These are phyloP conservation scores for Aspergillus sp. DNA, from an alignment of 2,329 filamentous ascomycete genomes.

Conservation along the genomic window DNA sequence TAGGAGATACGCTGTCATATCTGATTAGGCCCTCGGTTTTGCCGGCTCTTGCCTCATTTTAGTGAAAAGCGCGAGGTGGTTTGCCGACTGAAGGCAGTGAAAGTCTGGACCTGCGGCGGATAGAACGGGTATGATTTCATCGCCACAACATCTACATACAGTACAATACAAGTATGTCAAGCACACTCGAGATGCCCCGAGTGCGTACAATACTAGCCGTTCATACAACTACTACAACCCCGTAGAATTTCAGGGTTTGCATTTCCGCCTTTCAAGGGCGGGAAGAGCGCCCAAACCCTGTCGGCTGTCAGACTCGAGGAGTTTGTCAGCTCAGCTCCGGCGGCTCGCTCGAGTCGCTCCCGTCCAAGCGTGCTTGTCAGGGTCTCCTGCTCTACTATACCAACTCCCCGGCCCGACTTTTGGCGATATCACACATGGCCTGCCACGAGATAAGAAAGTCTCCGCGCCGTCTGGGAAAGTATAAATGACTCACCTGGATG, in stretches of 20 bases:
- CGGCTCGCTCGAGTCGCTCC: no score
- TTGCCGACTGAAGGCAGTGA: not conserved
- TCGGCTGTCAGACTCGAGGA: not conserved
- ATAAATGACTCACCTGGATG: slow-evolving; percentile 61
- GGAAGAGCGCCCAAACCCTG: no score
- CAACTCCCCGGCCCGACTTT: slow-evolving; percentile 71
- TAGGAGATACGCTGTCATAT: not conserved
- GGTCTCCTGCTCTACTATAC: slow-evolving; percentile 4
- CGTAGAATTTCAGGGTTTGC: not conserved
- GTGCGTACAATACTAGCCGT: no score
- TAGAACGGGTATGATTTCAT: slow-evolving; percentile 4
- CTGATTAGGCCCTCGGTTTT: not conserved
- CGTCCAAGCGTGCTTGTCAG: no score
- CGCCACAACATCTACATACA: not conserved
- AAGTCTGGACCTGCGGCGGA: not conserved
- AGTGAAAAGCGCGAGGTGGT: not conserved
- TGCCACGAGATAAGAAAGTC: slow-evolving; percentile 31
- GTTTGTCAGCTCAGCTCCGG: not conserved
- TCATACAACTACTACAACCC: not conserved
- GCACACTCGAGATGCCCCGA: no score
- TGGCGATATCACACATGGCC: slow-evolving; percentile 92
- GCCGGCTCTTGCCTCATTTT: slow-evolving; percentile 1
- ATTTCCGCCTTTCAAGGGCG: not conserved
- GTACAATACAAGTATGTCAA: not conserved
- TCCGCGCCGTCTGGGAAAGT: not conserved